phyloP scores from a whole-genome alignment of 139 green algal species.

The Yamagishiella unicocca region DNA sequence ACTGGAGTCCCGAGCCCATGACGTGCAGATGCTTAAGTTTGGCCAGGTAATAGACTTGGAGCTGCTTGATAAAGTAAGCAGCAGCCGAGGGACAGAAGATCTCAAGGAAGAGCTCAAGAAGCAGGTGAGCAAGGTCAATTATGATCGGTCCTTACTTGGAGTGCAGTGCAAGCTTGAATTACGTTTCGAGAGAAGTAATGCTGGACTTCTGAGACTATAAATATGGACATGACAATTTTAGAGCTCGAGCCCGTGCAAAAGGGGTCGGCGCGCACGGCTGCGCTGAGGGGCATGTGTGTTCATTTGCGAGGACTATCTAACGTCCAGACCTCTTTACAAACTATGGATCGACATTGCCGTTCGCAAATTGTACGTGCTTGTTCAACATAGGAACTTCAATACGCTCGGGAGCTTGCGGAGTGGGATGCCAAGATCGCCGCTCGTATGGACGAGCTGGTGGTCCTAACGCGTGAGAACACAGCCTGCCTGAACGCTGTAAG shows the following conservation, averaged over 20 bases:
- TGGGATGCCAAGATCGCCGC: conserved; percentile 69
- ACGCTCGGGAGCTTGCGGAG: conserved; percentile 67
- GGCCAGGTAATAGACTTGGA: conserved; percentile 82
- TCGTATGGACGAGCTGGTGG: conserved; percentile 72
- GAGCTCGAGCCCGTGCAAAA: no score
- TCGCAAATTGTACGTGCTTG: no score
- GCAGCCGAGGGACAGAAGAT: conserved; percentile 71
- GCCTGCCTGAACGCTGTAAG: conserved; percentile 71
- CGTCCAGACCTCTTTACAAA: no score
- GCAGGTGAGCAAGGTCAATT: conserved; percentile 47
- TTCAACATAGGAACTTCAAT: conserved; percentile 59
- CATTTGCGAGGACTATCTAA: no score
- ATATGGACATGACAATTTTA: no score
- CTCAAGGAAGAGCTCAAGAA: conserved; percentile 67
- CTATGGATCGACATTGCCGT: no score
- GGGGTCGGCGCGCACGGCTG: no score
- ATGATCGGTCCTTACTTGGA: no score
- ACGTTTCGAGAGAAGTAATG: no score
- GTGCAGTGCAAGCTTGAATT: no score
- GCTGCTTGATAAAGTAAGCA: conserved; percentile 75
- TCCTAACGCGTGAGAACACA: conserved; percentile 81
- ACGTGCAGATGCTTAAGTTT: conserved; percentile 90
- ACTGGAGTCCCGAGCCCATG: conserved; percentile 72
- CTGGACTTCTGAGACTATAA: no score
- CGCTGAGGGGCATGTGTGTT: no score